Percentiles rank a stretch among this genome's conserved stretches.
phyloP scores from a whole-genome alignment of 2,329 filamentous ascomycete genomes.

The Alternaria novae-zelandiae region DNA sequence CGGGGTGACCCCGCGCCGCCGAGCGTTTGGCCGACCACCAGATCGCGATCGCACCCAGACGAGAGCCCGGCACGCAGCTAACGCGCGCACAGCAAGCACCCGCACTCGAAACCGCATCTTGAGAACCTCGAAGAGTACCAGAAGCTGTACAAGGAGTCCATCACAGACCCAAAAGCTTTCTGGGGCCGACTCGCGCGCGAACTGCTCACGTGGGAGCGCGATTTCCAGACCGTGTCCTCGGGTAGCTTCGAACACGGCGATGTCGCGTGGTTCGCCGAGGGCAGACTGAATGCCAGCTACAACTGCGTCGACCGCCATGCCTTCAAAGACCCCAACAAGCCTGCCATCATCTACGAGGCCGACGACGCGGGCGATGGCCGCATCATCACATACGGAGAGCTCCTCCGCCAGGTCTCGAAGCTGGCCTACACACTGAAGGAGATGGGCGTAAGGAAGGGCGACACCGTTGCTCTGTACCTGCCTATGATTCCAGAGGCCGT shows the following conservation, averaged over 20 bases:
- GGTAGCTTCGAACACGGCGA: constrained; percentile 82
- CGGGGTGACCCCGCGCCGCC: constrained; percentile 45
- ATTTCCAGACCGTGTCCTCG: constrained; percentile 87
- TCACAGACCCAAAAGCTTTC: constrained; percentile 86
- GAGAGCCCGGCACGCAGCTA: constrained; percentile 8
- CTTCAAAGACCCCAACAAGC: constrained; percentile 89
- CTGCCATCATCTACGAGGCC: constrained; percentile 98
- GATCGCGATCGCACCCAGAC: constrained; percentile 7
- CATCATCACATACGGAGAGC: constrained; percentile 89
- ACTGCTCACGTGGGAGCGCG: constrained; percentile 85
- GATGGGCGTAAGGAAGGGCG: constrained; percentile 96
- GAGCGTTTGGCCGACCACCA: constrained; percentile 5
- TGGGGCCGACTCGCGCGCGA: constrained; percentile 88
- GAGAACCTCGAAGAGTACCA: constrained; percentile 67
- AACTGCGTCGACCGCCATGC: constrained; percentile 98
- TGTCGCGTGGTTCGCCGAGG: constrained; percentile 93
- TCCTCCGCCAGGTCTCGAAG: constrained; percentile 88
- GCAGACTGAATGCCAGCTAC: constrained; percentile 91
- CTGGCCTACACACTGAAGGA: constrained; percentile 87
- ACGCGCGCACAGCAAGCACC: constrained; percentile 60
- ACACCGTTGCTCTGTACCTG: constrained; percentile 95
- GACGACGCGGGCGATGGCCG: constrained; percentile 89
- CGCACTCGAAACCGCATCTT: constrained; percentile 63
- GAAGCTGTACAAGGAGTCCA: constrained; percentile 78
- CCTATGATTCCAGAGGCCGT: constrained; percentile 99